Base-by-base conservation (phyloP, 2,329 filamentous ascomycete genomes). In the Colletotrichum sp. region DNA sequence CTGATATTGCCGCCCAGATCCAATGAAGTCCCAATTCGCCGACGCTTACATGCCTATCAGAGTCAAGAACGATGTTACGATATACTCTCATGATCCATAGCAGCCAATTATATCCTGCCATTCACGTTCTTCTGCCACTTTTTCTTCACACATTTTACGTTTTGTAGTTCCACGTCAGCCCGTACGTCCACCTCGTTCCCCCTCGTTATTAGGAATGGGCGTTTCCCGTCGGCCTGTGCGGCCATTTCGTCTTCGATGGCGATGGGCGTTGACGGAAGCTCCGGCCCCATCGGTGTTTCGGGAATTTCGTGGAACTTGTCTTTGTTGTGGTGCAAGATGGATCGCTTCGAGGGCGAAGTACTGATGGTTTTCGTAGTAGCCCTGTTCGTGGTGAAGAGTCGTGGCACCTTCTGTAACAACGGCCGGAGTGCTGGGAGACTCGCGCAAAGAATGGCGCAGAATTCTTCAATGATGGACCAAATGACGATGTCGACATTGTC, bases 401-500 rank as follows among this genome's bases (percentile, higher is more conserved):
- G 12, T 7, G 66, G 65, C 6, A 75, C 64, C 55, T 78, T 77
- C n/a, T 79, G 77, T 7, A 84, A 73, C 24, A 88, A 84, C 15
- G 84, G 88, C 0, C 85, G 87, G 4, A 82, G 85, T 18, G 85
- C 83, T 6, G 83, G 82, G 2, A 87, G 84, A 67, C 86, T 88
- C 59, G 85, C 86, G 8, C 83, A 87, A 34, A 83, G 82, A n/a
- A 88, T 86, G 15, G 85, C 86, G 10, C 81, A 79, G 55, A 80
- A 81, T 18, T 78, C 78, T 72, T 84, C 82, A 48, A 83, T 80
- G 15, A 80, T 75, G 26, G 81, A 83, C 83, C 83, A 84, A 28
- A 82, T 80, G 3, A 83, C 78, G 7, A 83, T 75, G 57, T 83
- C 80, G 52, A 82, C 81, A 57, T 81, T 80, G 59, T 81, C 77